These are phyloP conservation scores for Bipolaris gigantea DNA, from an alignment of 2,329 filamentous ascomycete genomes.

Conservation along the genomic window DNA sequence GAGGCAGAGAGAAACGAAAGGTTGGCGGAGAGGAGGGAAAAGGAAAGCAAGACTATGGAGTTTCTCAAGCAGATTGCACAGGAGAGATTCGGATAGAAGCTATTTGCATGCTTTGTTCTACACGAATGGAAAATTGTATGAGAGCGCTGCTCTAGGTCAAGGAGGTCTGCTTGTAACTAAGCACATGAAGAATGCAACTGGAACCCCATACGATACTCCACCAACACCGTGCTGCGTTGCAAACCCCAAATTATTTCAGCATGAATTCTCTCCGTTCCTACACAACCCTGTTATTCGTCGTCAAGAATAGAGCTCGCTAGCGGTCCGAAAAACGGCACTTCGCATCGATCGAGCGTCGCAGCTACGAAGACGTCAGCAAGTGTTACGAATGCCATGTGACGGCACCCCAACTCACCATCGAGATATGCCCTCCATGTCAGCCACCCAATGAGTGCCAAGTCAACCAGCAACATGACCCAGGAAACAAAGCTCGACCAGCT, in stretches of 20 bases:
- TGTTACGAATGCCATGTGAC: background rate
- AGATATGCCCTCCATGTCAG: conserved; percentile 78
- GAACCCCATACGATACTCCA: conserved; percentile 9
- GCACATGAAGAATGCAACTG: background rate
- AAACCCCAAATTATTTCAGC: background rate
- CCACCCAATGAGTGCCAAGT: conserved; percentile 75
- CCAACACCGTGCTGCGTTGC: conserved; percentile 13
- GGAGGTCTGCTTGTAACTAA: background rate
- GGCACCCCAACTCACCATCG: conserved; percentile 63
- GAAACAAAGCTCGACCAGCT: conserved; percentile 82
- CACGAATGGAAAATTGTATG: background rate
- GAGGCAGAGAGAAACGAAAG: conserved; percentile 79
- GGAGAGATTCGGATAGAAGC: conserved; percentile 60
- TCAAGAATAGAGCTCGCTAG: conserved; percentile 89
- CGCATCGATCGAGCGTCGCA: conserved; percentile 68
- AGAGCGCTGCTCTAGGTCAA: background rate
- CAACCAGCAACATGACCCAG: conserved; percentile 77
- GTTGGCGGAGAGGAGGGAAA: conserved; percentile 67
- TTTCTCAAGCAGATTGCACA: conserved; percentile 78
- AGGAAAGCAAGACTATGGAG: conserved; percentile 82
- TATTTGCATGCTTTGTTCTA: background rate
- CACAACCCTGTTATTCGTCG: conserved; percentile 63
- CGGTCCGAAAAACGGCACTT: conserved; percentile 82
- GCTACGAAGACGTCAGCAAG: conserved; percentile 47
- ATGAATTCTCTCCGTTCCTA: background rate